Percentiles rank a stretch among this genome's conserved stretches.
phyloP scores from a whole-genome alignment of 2,329 filamentous ascomycete genomes.

The Paraphoma sp. region DNA sequence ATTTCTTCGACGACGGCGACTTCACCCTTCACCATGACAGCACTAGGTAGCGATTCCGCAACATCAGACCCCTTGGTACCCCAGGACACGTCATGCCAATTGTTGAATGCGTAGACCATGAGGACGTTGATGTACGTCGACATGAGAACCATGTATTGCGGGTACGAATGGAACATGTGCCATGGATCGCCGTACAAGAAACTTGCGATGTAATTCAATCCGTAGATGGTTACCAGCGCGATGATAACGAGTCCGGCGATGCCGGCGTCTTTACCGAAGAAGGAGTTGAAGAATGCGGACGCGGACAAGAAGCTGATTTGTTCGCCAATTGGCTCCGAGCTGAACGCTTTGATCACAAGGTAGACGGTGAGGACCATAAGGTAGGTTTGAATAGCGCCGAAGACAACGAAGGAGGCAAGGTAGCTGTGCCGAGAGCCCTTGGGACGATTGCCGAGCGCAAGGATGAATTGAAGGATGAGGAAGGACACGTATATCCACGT shows the following conservation, averaged over 20 bases:
- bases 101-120: slow-evolving; percentile 99
- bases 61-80: slow-evolving; percentile 99
- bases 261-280: slow-evolving; percentile 72
- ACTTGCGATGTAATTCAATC: slow-evolving; percentile 94
- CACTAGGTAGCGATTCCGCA: slow-evolving; percentile 88
- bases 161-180: slow-evolving; percentile 99
- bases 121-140: slow-evolving; percentile 99
- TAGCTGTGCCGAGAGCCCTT: slow-evolving; percentile 95
- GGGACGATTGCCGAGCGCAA: slow-evolving; percentile 93
- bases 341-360: slow-evolving; percentile 84
- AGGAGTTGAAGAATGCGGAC: slow-evolving; percentile 74
- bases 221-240: slow-evolving; percentile 90
- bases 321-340: slow-evolving; percentile 54
- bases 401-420: slow-evolving; percentile 85
- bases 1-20: slow-evolving; percentile 94
- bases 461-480: slow-evolving; percentile 91
- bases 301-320: slow-evolving; percentile 71
- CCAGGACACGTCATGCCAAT: slow-evolving; percentile 99
- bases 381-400: slow-evolving; percentile 88
- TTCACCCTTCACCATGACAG: slow-evolving; percentile 82
- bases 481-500: slow-evolving; percentile 93
- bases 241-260: slow-evolving; percentile 92
- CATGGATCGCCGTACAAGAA: slow-evolving; percentile 98
- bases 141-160: slow-evolving; percentile 88
- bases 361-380: slow-evolving; percentile 87